A percentile compares a stretch with the other conserved stretches of the same genome.
Evolutionary conservation across 768 basidiomycete genomes (phyloP).

Genomic region (Boletus reticuloceps): DNA sequence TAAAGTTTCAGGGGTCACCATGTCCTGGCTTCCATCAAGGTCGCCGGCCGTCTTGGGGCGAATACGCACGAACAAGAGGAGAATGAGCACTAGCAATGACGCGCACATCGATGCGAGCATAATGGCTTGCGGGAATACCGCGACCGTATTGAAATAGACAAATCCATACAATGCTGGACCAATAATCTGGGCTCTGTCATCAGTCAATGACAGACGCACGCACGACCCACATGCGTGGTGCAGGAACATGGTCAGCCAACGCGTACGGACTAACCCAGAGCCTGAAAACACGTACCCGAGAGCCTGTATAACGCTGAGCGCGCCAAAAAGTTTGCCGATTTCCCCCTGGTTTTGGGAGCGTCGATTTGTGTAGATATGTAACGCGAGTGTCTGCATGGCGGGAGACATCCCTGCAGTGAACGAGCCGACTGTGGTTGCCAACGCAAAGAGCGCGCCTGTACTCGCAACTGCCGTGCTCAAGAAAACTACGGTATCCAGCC

Average conservation of each 20-base stretch:
- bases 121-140: conserved; percentile 63
- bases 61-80: conserved; percentile 49
- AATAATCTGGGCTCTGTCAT: conserved; percentile 57
- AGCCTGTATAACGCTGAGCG: conserved; percentile 70
- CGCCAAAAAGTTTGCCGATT: conserved; percentile 76
- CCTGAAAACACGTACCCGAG: conserved; percentile 44
- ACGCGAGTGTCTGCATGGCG: conserved; percentile 65
- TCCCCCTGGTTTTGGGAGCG: conserved; percentile 48
- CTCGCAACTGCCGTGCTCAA: conserved; percentile 47
- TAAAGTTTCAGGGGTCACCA: not conserved
- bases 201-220: not conserved
- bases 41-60: conserved; percentile 9
- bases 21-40: not conserved
- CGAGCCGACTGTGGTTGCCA: conserved; percentile 48
- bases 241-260: not conserved
- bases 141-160: conserved; percentile 70
- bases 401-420: conserved; percentile 65
- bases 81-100: conserved; percentile 40
- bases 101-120: conserved; percentile 54
- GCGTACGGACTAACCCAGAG: too few relatives aligned
- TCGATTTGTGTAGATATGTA: conserved; percentile 58
- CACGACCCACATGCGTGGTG: not conserved
- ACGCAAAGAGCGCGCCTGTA: conserved; percentile 49
- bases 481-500: conserved; percentile 54
- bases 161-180: conserved; percentile 73